Conservation (phyloP, 805 yeast genomes). For the Candida lessepsii region DNA sequence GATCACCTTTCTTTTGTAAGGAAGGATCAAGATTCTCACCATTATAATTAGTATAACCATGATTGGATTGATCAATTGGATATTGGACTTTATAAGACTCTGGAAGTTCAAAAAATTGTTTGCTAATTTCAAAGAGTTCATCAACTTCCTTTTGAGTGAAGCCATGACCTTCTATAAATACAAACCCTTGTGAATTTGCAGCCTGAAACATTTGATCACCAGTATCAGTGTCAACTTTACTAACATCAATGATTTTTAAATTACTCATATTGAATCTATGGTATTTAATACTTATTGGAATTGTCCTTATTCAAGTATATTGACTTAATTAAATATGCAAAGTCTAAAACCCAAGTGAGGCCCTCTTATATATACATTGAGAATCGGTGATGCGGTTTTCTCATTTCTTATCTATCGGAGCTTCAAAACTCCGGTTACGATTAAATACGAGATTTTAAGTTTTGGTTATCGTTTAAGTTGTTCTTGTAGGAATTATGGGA, state of each 20-base stretch:
- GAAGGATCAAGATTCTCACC: conserved; percentile 50
- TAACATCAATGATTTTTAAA: conserved; percentile 56
- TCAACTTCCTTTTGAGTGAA: conserved; percentile 56
- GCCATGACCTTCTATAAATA: conserved; percentile 68
- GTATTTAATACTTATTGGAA: no score
- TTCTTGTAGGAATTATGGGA: no score
- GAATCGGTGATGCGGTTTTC: conserved; percentile 4
- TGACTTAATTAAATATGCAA: no score
- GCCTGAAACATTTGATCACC: conserved; percentile 56
- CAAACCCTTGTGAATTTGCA: conserved; percentile 62
- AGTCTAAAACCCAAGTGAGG: neutral
- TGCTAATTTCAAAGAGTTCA: conserved; percentile 47
- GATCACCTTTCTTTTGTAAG: conserved; percentile 48
- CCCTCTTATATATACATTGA: neutral
- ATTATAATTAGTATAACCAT: conserved; percentile 57
- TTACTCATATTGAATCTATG: conserved; percentile 3
- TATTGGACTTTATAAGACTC: conserved; percentile 47
- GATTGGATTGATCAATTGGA: conserved; percentile 54
- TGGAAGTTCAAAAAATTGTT: conserved; percentile 52
- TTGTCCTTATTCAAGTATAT: no score
- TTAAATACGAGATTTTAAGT: neutral
- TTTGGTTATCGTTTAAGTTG: no score
- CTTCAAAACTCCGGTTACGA: neutral
- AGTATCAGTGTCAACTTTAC: conserved; percentile 39
- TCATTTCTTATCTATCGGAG: conserved; percentile 2